These are phyloP conservation scores for Histomonas meleagridis DNA, from an alignment of 208 protist species.

Conservation along the genomic window DNA sequence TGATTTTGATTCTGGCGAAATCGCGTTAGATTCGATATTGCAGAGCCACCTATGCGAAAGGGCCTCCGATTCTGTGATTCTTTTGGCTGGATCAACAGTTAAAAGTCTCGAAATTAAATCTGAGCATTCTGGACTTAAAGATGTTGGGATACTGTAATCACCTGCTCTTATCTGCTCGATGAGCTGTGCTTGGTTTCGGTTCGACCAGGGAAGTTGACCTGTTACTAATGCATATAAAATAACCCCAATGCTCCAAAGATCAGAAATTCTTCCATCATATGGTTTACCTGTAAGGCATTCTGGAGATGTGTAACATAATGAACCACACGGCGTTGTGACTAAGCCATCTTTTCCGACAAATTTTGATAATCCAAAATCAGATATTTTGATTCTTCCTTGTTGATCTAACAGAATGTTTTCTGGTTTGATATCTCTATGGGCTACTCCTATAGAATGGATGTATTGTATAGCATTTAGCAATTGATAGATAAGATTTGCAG, in stretches of 20 bases:
- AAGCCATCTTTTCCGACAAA: background rate
- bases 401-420: constrained; percentile 16
- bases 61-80: no score
- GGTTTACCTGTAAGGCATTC: constrained; percentile 8
- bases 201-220: background rate
- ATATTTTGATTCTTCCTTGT: background rate
- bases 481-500: background rate
- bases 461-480: background rate
- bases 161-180: background rate
- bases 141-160: background rate
- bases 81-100: no score
- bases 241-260: background rate
- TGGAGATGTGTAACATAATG: background rate
- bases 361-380: constrained; percentile 27
- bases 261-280: background rate
- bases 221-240: constrained; percentile 31
- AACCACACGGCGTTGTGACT: background rate
- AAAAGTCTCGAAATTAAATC: no score
- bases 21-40: no score
- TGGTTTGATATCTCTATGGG: constrained; percentile 34
- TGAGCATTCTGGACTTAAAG: background rate
- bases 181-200: background rate
- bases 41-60: no score
- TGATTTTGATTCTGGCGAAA: no score
- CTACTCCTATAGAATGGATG: background rate